These are phyloP conservation scores for Dendrobium huoshanense DNA, from an alignment of 106 monocot genomes.

Conservation along the genomic window DNA sequence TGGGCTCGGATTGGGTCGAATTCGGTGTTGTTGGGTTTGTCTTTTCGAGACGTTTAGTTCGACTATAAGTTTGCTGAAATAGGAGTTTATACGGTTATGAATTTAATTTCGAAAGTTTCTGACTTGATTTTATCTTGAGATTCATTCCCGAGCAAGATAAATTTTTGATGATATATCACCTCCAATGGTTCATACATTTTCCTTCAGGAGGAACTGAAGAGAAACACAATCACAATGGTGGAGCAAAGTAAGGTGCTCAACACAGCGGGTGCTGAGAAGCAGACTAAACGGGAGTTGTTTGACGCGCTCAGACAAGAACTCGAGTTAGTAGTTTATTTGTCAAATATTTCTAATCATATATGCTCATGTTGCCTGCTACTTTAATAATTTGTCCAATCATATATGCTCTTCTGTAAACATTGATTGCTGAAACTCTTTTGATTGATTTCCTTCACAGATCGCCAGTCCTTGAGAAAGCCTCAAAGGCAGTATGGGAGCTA, in stretches of 20 bases:
- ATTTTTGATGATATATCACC: no score
- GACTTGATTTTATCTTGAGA: no score
- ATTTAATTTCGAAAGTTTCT: no score
- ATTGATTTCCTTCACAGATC: constrained; percentile 39
- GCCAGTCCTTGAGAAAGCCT: constrained; percentile 92
- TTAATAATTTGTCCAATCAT: not conserved
- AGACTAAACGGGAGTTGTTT: constrained; percentile 90
- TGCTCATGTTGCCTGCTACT: not conserved
- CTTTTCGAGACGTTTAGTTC: no score
- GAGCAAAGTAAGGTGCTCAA: constrained; percentile 97
- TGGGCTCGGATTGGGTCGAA: no score
- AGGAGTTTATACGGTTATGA: no score
- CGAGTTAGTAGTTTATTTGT: constrained; percentile 32
- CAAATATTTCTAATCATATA: not conserved
- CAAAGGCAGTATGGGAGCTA: constrained; percentile 90
- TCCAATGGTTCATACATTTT: not conserved
- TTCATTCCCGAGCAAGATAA: no score
- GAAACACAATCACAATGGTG: constrained; percentile 86
- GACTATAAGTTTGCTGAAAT: no score
- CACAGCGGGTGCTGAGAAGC: constrained; percentile 94
- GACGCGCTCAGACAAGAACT: constrained; percentile 83
- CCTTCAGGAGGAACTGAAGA: constrained; percentile 89
- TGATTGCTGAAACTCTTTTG: not conserved
- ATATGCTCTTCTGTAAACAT: not conserved
- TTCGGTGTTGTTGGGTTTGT: no score